These are phyloP conservation scores for Boletus pseudopeckii DNA, from an alignment of 768 basidiomycete genomes.

Conservation along the genomic window DNA sequence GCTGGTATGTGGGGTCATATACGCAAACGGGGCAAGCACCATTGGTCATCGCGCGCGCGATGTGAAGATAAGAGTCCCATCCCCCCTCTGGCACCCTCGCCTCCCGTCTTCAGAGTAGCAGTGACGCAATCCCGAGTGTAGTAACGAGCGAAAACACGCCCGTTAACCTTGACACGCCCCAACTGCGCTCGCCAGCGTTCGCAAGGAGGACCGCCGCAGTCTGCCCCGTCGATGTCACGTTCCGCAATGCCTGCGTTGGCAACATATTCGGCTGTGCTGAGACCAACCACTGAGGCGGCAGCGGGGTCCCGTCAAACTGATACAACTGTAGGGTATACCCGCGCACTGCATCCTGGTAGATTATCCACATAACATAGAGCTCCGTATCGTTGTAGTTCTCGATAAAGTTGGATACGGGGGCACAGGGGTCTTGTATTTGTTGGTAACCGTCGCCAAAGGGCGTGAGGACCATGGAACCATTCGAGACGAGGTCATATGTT, in stretches of 20 bases:
- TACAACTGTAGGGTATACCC: slow-evolving; percentile 76
- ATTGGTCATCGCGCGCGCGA: background rate
- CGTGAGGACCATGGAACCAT: slow-evolving; percentile 74
- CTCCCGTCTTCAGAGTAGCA: slow-evolving; percentile 18
- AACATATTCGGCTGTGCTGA: slow-evolving; percentile 83
- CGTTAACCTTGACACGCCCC: slow-evolving; percentile 13
- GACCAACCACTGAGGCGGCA: slow-evolving; percentile 66
- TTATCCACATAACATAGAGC: slow-evolving; percentile 61
- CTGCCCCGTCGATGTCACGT: slow-evolving; percentile 35
- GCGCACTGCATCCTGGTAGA: slow-evolving; percentile 59
- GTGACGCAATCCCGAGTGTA: slow-evolving; percentile 23
- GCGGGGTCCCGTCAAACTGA: slow-evolving; percentile 71
- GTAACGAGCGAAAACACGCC: slow-evolving; percentile 9
- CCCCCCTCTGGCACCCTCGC: background rate
- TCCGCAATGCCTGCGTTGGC: slow-evolving; percentile 66
- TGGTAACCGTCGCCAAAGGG: slow-evolving; percentile 89
- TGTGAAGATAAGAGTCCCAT: background rate
- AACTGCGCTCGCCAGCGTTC: slow-evolving; percentile 27
- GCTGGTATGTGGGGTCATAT: slow-evolving; percentile 17
- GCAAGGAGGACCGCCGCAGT: slow-evolving; percentile 11
- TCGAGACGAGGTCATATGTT: slow-evolving; percentile 56
- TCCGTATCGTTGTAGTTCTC: slow-evolving; percentile 79
- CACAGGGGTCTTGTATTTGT: slow-evolving; percentile 93
- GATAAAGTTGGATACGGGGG: slow-evolving; percentile 83
- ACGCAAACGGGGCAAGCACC: slow-evolving; percentile 3